phyloP scores from a whole-genome alignment of 2,329 filamentous ascomycete species.

The Cercospora janseana region DNA sequence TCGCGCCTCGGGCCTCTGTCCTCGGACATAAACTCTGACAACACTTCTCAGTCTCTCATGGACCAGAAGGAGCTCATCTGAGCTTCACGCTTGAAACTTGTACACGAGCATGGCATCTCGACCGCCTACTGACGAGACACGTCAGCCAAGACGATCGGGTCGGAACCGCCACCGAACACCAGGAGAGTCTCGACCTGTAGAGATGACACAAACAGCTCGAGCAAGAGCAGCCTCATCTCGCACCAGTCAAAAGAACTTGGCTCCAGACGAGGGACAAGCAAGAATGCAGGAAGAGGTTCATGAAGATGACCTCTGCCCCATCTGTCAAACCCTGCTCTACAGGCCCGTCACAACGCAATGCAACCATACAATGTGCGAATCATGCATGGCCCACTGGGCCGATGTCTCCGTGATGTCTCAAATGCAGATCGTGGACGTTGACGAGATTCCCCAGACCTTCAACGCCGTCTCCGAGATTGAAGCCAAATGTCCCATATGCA shows the following conservation, averaged over 20 bases:
- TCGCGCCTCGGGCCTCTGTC: too few species aligned
- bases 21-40: too few species aligned
- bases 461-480: slow-evolving; percentile 36
- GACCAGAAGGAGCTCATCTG: too few species aligned
- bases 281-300: slow-evolving; percentile 27
- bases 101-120: too few species aligned
- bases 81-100: too few species aligned
- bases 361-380: slow-evolving; percentile 45
- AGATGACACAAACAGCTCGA: neutral
- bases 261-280: neutral
- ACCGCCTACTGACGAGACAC: too few species aligned
- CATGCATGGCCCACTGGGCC: slow-evolving; percentile 50
- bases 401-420: slow-evolving; percentile 42
- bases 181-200: neutral
- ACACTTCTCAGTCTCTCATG: too few species aligned
- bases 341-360: slow-evolving; percentile 46
- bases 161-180: slow-evolving; percentile 2
- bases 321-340: slow-evolving; percentile 47
- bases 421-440: slow-evolving; percentile 42
- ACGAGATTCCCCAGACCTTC: slow-evolving; percentile 37
- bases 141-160: slow-evolving; percentile 5
- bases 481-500: slow-evolving; percentile 49
- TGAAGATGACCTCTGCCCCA: slow-evolving; percentile 47
- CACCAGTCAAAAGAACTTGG: too few species aligned
- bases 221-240: neutral